phyloP scores from a whole-genome alignment of 2,329 filamentous ascomycete species.

The Proliferodiscus dingleyae region DNA sequence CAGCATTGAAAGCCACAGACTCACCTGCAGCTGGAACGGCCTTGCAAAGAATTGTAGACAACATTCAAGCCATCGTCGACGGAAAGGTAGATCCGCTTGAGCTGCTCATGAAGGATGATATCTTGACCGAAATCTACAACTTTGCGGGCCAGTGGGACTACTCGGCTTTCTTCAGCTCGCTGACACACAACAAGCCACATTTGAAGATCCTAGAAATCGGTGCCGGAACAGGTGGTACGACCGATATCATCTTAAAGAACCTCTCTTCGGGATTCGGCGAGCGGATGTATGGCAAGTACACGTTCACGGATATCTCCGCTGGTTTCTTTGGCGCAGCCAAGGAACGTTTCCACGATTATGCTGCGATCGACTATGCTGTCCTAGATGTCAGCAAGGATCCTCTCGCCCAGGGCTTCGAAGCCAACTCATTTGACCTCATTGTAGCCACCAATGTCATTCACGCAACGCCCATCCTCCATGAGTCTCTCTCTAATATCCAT shows the following conservation, averaged over 20 bases:
- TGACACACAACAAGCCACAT: slow-evolving; percentile 12
- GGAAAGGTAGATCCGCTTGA: slow-evolving; percentile 13
- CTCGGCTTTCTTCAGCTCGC: slow-evolving; percentile 8
- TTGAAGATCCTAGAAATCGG: slow-evolving; percentile 21
- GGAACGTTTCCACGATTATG: slow-evolving; percentile 11
- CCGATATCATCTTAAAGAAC: slow-evolving; percentile 11
- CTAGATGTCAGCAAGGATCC: slow-evolving; percentile 33
- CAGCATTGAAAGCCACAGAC: slow-evolving; percentile 13
- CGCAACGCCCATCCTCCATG: slow-evolving; percentile 15
- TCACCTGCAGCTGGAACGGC: slow-evolving; percentile 21
- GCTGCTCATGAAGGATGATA: slow-evolving; percentile 13
- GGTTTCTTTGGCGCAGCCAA: slow-evolving; percentile 33
- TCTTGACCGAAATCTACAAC: slow-evolving; percentile 11
- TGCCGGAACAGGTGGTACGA: slow-evolving; percentile 20
- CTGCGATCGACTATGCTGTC: slow-evolving; percentile 30
- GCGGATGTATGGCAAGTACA: slow-evolving; percentile 13
- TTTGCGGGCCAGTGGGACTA: slow-evolving; percentile 1
- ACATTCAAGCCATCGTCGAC: slow-evolving; percentile 11
- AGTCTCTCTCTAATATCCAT: slow-evolving; percentile 17
- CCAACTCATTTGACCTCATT: slow-evolving; percentile 23
- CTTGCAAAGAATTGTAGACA: slow-evolving; percentile 22
- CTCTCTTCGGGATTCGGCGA: slow-evolving; percentile 10
- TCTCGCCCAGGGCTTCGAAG: slow-evolving; percentile 32
- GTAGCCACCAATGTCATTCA: slow-evolving; percentile 26
- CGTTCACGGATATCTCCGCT: slow-evolving; percentile 23